These are phyloP conservation scores for Colletotrichum sp. DNA, from an alignment of 2,329 filamentous ascomycete genomes.

Conservation along the genomic window DNA sequence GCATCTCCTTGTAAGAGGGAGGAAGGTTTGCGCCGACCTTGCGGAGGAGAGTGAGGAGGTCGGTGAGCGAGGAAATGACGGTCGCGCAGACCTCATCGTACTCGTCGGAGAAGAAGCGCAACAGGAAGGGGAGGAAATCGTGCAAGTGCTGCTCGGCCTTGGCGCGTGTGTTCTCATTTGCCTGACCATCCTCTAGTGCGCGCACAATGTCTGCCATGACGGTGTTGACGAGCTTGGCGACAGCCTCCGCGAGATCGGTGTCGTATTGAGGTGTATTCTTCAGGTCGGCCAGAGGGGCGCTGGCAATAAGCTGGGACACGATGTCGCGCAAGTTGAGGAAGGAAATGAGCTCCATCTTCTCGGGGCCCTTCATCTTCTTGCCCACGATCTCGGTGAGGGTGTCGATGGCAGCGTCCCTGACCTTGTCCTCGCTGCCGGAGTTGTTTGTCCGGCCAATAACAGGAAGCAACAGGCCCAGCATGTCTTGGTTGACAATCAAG, in stretches of 20 bases:
- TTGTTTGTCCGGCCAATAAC: slow-evolving; percentile 78
- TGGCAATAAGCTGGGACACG: slow-evolving; percentile 83
- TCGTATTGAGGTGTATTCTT: slow-evolving; percentile 88
- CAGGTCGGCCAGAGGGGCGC: slow-evolving; percentile 79
- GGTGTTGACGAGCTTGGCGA: slow-evolving; percentile 94
- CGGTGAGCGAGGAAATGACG: slow-evolving; percentile 90
- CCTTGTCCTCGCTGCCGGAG: slow-evolving; percentile 72
- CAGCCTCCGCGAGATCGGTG: slow-evolving; percentile 91
- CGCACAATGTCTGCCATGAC: slow-evolving; percentile 86
- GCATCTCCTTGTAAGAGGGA: slow-evolving; percentile 77
- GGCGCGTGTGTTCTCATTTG: slow-evolving; percentile 67
- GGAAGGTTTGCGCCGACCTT: slow-evolving; percentile 73
- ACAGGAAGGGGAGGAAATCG: slow-evolving; percentile 82
- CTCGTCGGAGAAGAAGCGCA: slow-evolving; percentile 96
- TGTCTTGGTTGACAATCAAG: slow-evolving; percentile 86
- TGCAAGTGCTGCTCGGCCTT: slow-evolving; percentile 84
- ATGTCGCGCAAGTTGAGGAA: slow-evolving; percentile 90
- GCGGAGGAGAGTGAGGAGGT: slow-evolving; percentile 88
- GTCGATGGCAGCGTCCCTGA: slow-evolving; percentile 90
- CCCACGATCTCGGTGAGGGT: slow-evolving; percentile 94
- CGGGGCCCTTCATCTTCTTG: slow-evolving; percentile 95
- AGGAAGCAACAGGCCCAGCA: slow-evolving; percentile 84
- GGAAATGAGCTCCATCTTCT: slow-evolving; percentile 93
- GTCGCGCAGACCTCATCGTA: slow-evolving; percentile 98
- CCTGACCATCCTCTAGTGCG: slow-evolving; percentile 73